Evolutionary conservation across 805 yeast genomes (phyloP).

Genomic region (Starmera caribaea): DNA sequence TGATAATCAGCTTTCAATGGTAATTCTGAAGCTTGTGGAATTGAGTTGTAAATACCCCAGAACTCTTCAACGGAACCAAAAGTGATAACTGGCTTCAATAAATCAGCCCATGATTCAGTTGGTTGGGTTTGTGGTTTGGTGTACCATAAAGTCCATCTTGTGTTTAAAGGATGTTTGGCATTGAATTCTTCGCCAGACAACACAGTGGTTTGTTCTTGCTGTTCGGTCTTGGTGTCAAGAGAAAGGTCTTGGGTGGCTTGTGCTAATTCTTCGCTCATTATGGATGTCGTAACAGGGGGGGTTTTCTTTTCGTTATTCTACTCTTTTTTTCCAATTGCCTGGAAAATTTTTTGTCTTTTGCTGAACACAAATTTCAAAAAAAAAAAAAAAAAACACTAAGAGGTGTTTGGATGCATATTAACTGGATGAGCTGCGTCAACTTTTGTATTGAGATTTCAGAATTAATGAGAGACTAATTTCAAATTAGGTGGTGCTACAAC

Average conservation of each 20-base stretch:
- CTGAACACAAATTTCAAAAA: too few species aligned
- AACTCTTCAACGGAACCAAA: slow-evolving; percentile 95
- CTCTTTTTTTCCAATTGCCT: too few species aligned
- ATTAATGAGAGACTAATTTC: not conserved
- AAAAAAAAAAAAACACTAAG: too few species aligned
- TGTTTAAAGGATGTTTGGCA: slow-evolving; percentile 71
- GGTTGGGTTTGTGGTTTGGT: slow-evolving; percentile 81
- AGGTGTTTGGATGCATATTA: not conserved
- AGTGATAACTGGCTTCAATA: slow-evolving; percentile 85
- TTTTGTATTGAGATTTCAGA: not conserved
- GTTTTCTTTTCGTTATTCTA: too few species aligned
- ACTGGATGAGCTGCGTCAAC: not conserved
- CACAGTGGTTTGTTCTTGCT: slow-evolving; percentile 18
- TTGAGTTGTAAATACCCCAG: slow-evolving; percentile 95
- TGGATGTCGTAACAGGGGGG: not conserved
- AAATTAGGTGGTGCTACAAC: not conserved
- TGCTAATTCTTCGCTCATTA: slow-evolving; percentile 14
- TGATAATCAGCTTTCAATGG: slow-evolving; percentile 93
- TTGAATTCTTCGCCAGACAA: slow-evolving; percentile 22
- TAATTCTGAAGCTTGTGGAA: slow-evolving; percentile 85
- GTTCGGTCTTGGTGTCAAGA: slow-evolving; percentile 5
- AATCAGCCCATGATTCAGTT: slow-evolving; percentile 83
- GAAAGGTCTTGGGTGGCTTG: slow-evolving; percentile 18
- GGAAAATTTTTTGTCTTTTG: too few species aligned
- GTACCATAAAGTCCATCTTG: slow-evolving; percentile 96